Evolutionary conservation across 179 eudicot genomes (phyloP).

Genomic region (Vitellaria paradoxa): DNA sequence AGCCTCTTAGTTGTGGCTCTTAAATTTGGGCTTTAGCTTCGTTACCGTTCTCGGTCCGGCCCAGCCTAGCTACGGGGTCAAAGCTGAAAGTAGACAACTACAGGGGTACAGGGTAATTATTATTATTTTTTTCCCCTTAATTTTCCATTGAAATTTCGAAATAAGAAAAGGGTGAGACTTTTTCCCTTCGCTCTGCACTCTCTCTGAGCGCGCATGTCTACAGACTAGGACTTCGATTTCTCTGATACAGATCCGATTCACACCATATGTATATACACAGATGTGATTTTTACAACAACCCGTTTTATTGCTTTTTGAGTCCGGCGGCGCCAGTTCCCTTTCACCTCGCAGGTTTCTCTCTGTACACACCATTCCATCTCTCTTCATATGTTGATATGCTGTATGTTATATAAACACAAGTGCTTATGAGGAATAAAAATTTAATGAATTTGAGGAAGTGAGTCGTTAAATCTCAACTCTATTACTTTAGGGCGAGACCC

Average conservation of each 20-base stretch:
- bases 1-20: too few relatives aligned
- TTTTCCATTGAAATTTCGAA: too few relatives aligned
- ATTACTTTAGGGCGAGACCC: neutral
- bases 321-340: neutral
- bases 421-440: neutral
- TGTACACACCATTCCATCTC: neutral
- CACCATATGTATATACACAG: neutral
- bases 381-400: neutral
- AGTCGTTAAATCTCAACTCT: neutral
- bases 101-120: too few relatives aligned
- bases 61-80: too few relatives aligned
- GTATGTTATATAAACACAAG: neutral
- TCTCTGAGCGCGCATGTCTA: neutral
- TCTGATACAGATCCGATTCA: neutral
- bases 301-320: neutral
- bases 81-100: too few relatives aligned
- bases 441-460: neutral
- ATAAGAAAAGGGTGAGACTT: too few relatives aligned
- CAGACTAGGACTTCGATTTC: conserved; percentile 11
- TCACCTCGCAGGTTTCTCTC: conserved; percentile 11
- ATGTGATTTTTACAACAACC: neutral
- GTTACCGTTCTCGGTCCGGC: too few relatives aligned
- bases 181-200: neutral
- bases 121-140: too few relatives aligned
- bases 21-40: too few relatives aligned